Conservation (phyloP, 768 basidiomycete genomes). For the Sarcodon aspratus region DNA sequence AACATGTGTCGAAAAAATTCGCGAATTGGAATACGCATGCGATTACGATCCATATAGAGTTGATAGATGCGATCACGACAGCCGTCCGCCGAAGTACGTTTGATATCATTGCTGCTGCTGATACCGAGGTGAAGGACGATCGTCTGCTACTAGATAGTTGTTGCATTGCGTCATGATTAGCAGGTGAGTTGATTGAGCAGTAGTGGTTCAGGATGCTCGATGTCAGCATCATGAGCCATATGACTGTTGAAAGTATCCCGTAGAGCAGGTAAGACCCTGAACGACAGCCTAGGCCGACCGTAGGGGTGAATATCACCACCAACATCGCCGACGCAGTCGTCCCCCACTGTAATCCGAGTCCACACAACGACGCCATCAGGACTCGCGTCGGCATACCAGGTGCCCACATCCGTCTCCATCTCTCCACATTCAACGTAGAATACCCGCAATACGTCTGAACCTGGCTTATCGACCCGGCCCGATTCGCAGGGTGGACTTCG, state of each 20-base stretch:
- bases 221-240: slow-evolving; percentile 1
- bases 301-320: slow-evolving; percentile 19
- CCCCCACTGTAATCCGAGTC: slow-evolving; percentile 21
- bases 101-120: slow-evolving; percentile 3
- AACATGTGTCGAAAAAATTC: slow-evolving; percentile 16
- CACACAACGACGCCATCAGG: slow-evolving; percentile 17
- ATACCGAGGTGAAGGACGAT: neutral
- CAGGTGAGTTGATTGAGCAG: too few relatives aligned
- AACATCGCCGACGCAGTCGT: slow-evolving; percentile 18
- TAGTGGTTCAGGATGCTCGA: neutral
- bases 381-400: slow-evolving; percentile 10
- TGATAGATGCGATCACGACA: slow-evolving; percentile 16
- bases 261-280: neutral
- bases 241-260: slow-evolving; percentile 3
- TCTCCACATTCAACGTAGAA: neutral
- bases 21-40: slow-evolving; percentile 19
- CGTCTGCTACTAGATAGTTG: neutral
- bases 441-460: slow-evolving; percentile 2
- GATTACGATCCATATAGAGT: slow-evolving; percentile 15
- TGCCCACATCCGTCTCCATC: neutral
- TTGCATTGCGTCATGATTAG: neutral
- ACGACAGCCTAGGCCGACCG: slow-evolving; percentile 7
- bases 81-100: slow-evolving; percentile 15
- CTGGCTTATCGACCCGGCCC: slow-evolving; percentile 11
- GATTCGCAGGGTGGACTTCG: neutral